Conservation (phyloP, 352 stramenopile genomes). For the Globisporangium radiosum region DNA sequence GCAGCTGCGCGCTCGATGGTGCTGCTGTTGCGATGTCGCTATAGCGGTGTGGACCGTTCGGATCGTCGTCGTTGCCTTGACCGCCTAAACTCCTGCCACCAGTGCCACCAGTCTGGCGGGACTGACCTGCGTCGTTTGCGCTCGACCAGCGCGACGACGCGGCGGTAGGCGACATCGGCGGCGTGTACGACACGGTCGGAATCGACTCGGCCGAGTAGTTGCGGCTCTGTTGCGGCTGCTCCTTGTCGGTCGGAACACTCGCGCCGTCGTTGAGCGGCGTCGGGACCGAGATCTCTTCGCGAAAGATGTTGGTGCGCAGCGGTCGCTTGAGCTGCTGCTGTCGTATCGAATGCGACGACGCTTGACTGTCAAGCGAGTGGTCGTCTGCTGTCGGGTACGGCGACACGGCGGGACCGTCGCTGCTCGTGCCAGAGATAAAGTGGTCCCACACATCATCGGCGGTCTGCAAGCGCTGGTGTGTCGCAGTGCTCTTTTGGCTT, state of each 20-base stretch:
- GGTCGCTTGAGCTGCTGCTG: slow-evolving; percentile 7
- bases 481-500: no score
- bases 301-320: slow-evolving; percentile 11
- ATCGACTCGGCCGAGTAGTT: slow-evolving; percentile 18
- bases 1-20: background rate
- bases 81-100: no score
- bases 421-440: slow-evolving; percentile 27
- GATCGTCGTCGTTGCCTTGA: background rate
- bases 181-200: slow-evolving; percentile 22
- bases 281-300: slow-evolving; percentile 22
- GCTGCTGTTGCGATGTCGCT: background rate
- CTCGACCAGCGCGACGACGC: slow-evolving; percentile 2
- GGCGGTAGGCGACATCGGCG: slow-evolving; percentile 13
- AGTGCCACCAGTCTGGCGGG: no score
- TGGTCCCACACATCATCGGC: slow-evolving; percentile 31
- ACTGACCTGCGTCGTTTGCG: background rate
- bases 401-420: background rate
- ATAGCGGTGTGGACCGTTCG: background rate
- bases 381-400: slow-evolving; percentile 2
- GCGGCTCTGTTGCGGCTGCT: slow-evolving; percentile 1
- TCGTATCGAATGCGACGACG: background rate
- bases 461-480: no score
- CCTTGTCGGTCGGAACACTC: no score
- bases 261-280: slow-evolving; percentile 3
- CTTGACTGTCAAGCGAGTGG: slow-evolving; percentile 1